Evolutionary conservation across 768 basidiomycete species (phyloP).

Genomic region (Cubamyces lactineus): DNA sequence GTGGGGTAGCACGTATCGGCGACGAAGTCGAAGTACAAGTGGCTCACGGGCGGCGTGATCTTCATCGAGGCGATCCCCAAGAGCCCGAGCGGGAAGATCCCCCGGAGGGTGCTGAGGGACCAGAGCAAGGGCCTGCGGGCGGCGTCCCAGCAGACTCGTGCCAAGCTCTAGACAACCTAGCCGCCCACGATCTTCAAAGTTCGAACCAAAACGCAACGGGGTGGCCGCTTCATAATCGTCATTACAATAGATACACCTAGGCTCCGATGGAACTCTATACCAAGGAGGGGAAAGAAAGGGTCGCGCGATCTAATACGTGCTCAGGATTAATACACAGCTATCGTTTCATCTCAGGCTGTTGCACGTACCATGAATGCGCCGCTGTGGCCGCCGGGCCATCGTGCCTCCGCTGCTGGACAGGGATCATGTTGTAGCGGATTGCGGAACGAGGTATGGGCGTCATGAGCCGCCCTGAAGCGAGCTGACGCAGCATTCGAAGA

Average conservation of each 20-base stretch:
- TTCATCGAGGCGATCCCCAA: slow-evolving; percentile 40
- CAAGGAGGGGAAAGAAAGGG: background rate
- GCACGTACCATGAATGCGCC: background rate
- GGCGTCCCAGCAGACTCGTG: background rate
- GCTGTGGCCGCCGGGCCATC: background rate
- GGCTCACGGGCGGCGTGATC: slow-evolving; percentile 39
- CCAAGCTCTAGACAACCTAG: background rate
- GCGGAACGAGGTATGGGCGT: slow-evolving; percentile 22
- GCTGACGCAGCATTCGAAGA: slow-evolving; percentile 21
- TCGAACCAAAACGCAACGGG: too few species aligned
- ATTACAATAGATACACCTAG: too few species aligned
- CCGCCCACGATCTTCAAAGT: too few species aligned
- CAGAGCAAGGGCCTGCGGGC: slow-evolving; percentile 5
- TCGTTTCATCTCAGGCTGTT: background rate
- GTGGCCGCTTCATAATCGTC: too few species aligned
- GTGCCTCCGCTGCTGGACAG: background rate
- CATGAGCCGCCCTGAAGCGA: slow-evolving; percentile 20
- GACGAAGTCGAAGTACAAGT: slow-evolving; percentile 37
- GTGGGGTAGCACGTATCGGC: slow-evolving; percentile 30
- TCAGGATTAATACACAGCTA: background rate
- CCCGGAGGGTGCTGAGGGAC: slow-evolving; percentile 29
- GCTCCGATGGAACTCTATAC: background rate
- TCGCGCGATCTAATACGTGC: background rate
- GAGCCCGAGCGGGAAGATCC: slow-evolving; percentile 34
- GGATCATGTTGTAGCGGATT: slow-evolving; percentile 31